These are phyloP conservation scores for Lentinula detonsa DNA, from an alignment of 768 basidiomycete species.

Conservation along the genomic window DNA sequence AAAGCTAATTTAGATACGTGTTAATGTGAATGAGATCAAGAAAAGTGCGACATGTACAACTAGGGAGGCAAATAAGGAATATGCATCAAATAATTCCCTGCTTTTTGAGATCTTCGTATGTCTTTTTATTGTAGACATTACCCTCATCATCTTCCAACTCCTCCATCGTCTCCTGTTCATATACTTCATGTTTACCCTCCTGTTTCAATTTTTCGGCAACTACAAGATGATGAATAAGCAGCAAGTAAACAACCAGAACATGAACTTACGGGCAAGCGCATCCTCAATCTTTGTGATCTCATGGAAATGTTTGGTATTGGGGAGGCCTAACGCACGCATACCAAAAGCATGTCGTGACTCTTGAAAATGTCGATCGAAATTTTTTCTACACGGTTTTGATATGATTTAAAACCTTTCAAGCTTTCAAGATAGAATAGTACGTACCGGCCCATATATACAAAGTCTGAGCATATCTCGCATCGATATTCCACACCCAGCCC, in stretches of 20 bases:
- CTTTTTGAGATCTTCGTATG: conserved; percentile 95
- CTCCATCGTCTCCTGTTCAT: conserved; percentile 92
- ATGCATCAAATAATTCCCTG: conserved; percentile 73
- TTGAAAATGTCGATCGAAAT: conserved; percentile 96
- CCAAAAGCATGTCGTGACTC: conserved; percentile 97
- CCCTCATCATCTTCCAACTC: conserved; percentile 98
- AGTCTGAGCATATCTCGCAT: conserved; percentile 97
- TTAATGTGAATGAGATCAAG: not conserved
- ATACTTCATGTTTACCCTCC: conserved; percentile 93
- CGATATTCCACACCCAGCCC: conserved; percentile 97
- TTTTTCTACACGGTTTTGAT: conserved; percentile 53
- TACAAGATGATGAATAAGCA: conserved; percentile 21
- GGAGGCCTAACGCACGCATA: conserved; percentile 94
- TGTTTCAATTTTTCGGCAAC: conserved; percentile 97
- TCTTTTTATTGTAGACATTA: conserved; percentile 97
- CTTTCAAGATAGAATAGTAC: conserved; percentile 13
- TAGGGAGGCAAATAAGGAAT: not conserved
- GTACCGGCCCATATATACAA: conserved; percentile 93
- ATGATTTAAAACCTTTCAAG: conserved; percentile 6
- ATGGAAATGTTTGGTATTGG: conserved; percentile 98
- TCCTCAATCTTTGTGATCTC: conserved; percentile 98
- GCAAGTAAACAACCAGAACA: not conserved
- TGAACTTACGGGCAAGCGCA: conserved; percentile 78
- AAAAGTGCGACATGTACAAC: not conserved
- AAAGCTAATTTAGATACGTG: not conserved